These are phyloP conservation scores for Hygrocybe coccinea DNA, from an alignment of 768 basidiomycete species.

Conservation along the genomic window DNA sequence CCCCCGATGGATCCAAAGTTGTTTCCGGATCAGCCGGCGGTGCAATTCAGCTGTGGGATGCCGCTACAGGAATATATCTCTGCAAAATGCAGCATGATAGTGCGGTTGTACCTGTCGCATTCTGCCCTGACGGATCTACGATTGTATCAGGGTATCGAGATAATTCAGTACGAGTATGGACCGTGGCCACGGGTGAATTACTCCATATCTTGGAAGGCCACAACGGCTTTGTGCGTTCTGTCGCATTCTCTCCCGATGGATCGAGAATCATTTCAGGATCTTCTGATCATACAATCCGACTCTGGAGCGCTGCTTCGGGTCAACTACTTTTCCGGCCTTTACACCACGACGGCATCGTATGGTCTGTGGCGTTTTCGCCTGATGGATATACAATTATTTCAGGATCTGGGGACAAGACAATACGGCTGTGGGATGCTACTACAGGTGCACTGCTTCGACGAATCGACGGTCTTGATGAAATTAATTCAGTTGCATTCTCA, in stretches of 20 bases:
- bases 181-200: background rate
- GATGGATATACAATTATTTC: constrained; percentile 10
- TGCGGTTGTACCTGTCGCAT: background rate
- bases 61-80: background rate
- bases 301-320: background rate
- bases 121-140: background rate
- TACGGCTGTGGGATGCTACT: background rate
- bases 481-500: too few relatives aligned
- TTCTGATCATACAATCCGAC: background rate
- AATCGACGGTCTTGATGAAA: too few relatives aligned
- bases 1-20: constrained; percentile 21
- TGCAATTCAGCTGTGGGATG: background rate
- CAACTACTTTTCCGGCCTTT: too few relatives aligned
- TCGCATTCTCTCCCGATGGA: constrained; percentile 10
- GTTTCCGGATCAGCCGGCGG: constrained; percentile 13
- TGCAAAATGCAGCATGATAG: background rate
- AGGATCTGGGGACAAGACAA: constrained; percentile 1
- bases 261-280: constrained; percentile 4
- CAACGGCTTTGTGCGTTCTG: background rate
- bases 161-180: background rate
- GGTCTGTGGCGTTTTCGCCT: constrained; percentile 10
- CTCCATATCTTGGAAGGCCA: background rate
- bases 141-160: background rate
- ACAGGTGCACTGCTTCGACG: too few relatives aligned
- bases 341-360: background rate